phyloP scores from a whole-genome alignment of 306 rosid species.

The Inga oerstediana region DNA sequence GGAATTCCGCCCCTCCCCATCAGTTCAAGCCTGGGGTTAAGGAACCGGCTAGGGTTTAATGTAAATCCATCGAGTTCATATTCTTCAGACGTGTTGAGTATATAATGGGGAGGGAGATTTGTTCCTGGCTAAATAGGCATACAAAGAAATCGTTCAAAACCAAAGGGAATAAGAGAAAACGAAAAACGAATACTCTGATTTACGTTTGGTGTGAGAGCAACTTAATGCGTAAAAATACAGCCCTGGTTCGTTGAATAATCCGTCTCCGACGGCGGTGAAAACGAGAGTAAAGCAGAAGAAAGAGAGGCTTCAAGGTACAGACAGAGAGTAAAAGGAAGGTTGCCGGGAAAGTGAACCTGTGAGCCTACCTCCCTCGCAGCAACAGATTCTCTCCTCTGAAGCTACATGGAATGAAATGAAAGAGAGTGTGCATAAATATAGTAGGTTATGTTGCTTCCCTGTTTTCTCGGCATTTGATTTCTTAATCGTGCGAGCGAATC shows the following conservation, averaged over 20 bases:
- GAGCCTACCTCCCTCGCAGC: background rate
- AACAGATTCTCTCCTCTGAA: background rate
- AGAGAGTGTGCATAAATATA: background rate
- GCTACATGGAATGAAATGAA: background rate
- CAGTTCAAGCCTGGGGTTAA: constrained; percentile 33
- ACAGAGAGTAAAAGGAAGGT: background rate
- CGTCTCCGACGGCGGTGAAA: constrained; percentile 28
- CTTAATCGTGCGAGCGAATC: background rate
- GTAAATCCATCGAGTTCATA: background rate
- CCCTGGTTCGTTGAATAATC: background rate
- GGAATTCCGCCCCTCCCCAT: constrained; percentile 71
- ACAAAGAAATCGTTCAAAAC: background rate
- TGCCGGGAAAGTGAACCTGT: constrained; percentile 41
- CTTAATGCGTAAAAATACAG: background rate
- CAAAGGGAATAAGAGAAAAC: background rate
- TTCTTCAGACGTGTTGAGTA: background rate
- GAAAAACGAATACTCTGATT: background rate
- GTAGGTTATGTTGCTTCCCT: background rate
- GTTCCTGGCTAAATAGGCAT: constrained; percentile 28
- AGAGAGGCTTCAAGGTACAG: constrained; percentile 29
- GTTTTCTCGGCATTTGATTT: background rate
- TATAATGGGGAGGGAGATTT: constrained; percentile 12
- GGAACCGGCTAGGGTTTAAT: constrained; percentile 10
- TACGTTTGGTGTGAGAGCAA: background rate
- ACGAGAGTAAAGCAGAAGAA: background rate